Evolutionary conservation across 768 basidiomycete species (phyloP), one percentile per base, ranked within the genome.

Genomic region (Suillus clintonianus): DNA sequence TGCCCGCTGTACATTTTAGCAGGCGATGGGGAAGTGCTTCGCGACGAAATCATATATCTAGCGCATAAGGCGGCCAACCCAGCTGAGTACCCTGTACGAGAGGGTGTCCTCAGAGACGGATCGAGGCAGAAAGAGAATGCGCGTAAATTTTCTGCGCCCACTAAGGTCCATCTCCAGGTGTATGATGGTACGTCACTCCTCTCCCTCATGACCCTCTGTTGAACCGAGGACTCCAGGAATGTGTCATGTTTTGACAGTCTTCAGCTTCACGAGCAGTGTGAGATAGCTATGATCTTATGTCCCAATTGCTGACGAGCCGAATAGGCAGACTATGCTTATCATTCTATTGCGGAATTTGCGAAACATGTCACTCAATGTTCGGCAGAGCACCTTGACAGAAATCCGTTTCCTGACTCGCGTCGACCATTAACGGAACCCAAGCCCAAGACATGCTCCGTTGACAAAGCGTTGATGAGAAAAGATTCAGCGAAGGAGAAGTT

Each of bases 41-140:
- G 91, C 22, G 92, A 95, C 71, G 92, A 94, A 74, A 87, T 91
- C 34, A 79, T 93, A 8, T 91, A 89, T 69, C 67, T 88, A 64
- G 91, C 92, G 0, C 92, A 94, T 72, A 89, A 90, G 67, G 91
- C 92, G 5, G 91, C 93, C 1, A 78, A 89, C 70, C 93, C 92
- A 1, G 77, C 82, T 0, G 71, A 83, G 36, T 92, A 87, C 69
- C 90, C 90, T 2, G 76, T 85, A 1, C 79, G 88, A 30, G 73
- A 81, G 15, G 85, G 86, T 24, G 78, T 88, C 2, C 75, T 87
- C 15, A 72, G 76, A 19, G 78, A 80, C 14, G 78, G 76, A 6
- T 65, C 66, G 22, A 72, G 86, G n/a, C 86, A 86, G 73, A 75
- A 76, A 64, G 83, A 83, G 61, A 87, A 87, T 62, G 78, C 72